Conservation (phyloP, 2,329 filamentous ascomycete species). For the Aspergillus oerlinghausenensis region DNA sequence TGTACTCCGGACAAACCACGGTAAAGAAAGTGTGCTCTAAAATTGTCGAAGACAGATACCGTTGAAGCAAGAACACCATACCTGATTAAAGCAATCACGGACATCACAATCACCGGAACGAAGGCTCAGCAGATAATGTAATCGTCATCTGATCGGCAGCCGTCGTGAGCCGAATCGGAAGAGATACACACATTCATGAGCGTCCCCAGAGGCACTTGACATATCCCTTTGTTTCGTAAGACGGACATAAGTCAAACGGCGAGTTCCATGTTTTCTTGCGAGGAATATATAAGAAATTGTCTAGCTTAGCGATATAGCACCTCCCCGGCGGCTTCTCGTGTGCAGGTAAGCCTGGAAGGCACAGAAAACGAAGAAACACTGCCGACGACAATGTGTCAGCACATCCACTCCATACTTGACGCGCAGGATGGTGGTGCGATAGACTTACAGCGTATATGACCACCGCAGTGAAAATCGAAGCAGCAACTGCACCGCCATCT, state of each 20-base stretch:
- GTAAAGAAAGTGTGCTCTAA: neutral
- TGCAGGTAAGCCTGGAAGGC: slow-evolving; percentile 84
- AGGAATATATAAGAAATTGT: slow-evolving; percentile 12
- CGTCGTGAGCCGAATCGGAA: neutral
- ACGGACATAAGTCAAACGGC: slow-evolving; percentile 4
- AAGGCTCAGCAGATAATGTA: neutral
- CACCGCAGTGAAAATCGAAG: slow-evolving; percentile 82
- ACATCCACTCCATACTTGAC: neutral
- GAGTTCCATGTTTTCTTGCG: slow-evolving; percentile 10
- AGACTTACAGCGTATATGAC: slow-evolving; percentile 78
- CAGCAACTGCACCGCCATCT: slow-evolving; percentile 72
- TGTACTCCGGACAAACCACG: neutral
- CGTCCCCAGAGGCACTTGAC: neutral
- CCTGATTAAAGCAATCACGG: neutral
- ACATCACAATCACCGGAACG: neutral
- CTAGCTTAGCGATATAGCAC: slow-evolving; percentile 71
- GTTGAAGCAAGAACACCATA: neutral
- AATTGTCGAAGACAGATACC: neutral
- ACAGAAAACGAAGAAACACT: slow-evolving; percentile 91
- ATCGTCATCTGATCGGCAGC: neutral
- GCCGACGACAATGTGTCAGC: slow-evolving; percentile 13
- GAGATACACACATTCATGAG: neutral
- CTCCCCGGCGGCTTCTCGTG: slow-evolving; percentile 73
- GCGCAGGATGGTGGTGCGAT: neutral
- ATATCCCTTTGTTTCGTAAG: neutral